Percentiles rank a stretch among this genome's conserved stretches.
Evolutionary conservation across 2,329 filamentous ascomycete species (phyloP).

Genomic region (Penicillium palitans): DNA sequence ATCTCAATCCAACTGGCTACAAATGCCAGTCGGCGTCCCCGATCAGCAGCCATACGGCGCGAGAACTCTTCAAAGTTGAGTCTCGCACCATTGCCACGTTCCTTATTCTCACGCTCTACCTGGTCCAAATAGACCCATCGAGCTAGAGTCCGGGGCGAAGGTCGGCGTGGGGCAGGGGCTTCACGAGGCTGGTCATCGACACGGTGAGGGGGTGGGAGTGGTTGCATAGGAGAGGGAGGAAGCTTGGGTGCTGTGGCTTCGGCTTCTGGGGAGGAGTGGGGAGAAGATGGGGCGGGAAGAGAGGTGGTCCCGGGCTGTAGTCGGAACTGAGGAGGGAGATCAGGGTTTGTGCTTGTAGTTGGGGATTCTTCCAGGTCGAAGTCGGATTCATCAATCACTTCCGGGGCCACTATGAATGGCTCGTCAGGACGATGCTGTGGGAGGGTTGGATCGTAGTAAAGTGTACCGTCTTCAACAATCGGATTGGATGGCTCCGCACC

Average conservation of each 20-base stretch:
- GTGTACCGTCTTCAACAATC: background rate
- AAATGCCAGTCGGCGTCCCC: constrained; percentile 71
- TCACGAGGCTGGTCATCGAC: constrained; percentile 16
- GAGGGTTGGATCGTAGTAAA: constrained; percentile 45
- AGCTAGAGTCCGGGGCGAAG: constrained; percentile 41
- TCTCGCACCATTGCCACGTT: constrained; percentile 71
- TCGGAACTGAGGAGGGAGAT: constrained; percentile 38
- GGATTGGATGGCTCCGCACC: background rate
- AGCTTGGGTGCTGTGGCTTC: constrained; percentile 37
- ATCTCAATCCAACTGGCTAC: constrained; percentile 88
- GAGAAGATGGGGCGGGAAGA: constrained; percentile 35
- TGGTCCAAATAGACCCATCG: constrained; percentile 56
- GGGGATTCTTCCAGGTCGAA: constrained; percentile 13
- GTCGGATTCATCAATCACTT: constrained; percentile 1
- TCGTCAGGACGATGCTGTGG: constrained; percentile 48
- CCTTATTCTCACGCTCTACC: constrained; percentile 67
- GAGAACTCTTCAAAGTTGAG: constrained; percentile 80
- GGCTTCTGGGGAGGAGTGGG: constrained; percentile 33
- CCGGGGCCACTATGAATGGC: constrained; percentile 2
- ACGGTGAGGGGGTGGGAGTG: constrained; percentile 28
- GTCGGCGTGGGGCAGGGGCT: constrained; percentile 24
- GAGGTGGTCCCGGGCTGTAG: constrained; percentile 39
- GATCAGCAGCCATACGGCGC: constrained; percentile 67
- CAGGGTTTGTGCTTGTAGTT: constrained; percentile 19
- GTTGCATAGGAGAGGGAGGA: constrained; percentile 38